Conservation (phyloP, 2,329 filamentous ascomycete genomes). For the Coniochaeta sp. region DNA sequence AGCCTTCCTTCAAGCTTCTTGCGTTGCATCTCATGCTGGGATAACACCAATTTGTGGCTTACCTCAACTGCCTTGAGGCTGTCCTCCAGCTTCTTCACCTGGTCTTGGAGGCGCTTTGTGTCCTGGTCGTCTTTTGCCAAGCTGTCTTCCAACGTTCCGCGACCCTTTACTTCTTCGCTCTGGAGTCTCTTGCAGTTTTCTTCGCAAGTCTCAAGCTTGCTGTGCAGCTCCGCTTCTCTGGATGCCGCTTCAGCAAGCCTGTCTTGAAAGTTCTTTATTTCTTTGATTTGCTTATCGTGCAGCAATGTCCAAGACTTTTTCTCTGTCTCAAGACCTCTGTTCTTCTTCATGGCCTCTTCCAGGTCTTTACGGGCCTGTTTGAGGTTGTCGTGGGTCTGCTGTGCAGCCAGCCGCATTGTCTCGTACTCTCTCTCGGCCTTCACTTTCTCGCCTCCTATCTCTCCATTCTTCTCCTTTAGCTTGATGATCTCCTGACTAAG, state of each 20-base stretch:
- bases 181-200: neutral
- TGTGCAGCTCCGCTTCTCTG: neutral
- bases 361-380: neutral
- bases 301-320: neutral
- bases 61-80: neutral
- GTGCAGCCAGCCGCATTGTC: neutral
- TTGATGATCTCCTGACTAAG: neutral
- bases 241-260: neutral
- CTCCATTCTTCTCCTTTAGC: neutral
- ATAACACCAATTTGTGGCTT: neutral
- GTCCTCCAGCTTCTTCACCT: neutral
- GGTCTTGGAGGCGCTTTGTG: too few species aligned
- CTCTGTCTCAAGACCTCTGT: neutral
- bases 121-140: too few species aligned
- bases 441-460: neutral
- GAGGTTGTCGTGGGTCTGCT: neutral
- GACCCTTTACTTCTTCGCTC: too few species aligned
- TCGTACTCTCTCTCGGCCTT: neutral
- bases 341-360: neutral
- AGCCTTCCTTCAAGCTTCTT: neutral
- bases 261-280: neutral
- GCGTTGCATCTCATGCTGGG: neutral
- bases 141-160: too few species aligned
- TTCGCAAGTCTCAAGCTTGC: neutral
- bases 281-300: neutral